phyloP scores from a whole-genome alignment of 768 basidiomycete genomes.

The Termitomyces sp. region DNA sequence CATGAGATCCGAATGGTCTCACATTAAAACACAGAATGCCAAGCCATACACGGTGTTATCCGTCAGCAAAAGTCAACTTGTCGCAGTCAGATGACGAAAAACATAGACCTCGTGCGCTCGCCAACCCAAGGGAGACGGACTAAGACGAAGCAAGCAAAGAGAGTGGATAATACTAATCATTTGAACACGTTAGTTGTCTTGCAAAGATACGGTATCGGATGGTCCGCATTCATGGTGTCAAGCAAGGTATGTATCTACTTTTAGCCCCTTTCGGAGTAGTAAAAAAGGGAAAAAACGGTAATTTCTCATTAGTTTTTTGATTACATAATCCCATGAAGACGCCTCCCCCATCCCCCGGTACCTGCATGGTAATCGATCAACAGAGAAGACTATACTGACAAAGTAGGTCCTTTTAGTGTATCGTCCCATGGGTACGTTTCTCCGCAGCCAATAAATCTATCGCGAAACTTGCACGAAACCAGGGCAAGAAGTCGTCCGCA shows the following conservation, averaged over 20 bases:
- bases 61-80: background rate
- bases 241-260: background rate
- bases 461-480: too few species aligned
- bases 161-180: background rate
- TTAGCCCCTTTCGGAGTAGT: background rate
- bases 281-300: too few species aligned
- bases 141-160: background rate
- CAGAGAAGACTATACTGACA: too few species aligned
- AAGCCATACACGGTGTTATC: background rate
- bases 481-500: background rate
- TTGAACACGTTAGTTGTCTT: background rate
- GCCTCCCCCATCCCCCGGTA: too few species aligned
- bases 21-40: background rate
- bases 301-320: too few species aligned
- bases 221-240: background rate
- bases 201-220: background rate
- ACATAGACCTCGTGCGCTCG: conserved; percentile 1
- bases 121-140: background rate
- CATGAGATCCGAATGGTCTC: background rate
- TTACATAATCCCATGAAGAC: too few species aligned
- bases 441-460: background rate
- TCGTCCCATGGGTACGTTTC: background rate
- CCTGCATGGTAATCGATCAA: too few species aligned
- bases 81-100: conserved; percentile 3
- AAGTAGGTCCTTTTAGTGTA: too few species aligned